A percentile compares a stretch with the other conserved stretches of the same genome.
Conservation (phyloP, 306 rosid genomes). For the Fragaria nilgerrensis region DNA sequence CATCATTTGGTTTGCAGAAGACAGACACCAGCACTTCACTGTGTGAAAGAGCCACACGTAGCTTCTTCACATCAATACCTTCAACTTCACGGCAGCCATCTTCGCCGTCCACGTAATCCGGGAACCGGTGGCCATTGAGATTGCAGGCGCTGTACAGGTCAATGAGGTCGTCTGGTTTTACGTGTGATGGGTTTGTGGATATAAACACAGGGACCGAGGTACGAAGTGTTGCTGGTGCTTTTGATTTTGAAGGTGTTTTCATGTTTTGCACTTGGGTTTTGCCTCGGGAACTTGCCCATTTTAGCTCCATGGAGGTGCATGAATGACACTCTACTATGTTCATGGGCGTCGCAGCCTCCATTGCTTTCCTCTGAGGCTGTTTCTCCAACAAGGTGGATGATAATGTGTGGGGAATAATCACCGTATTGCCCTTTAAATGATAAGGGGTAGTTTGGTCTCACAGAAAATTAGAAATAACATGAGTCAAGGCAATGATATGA, state of each 20-base stretch:
- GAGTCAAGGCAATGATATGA: background rate
- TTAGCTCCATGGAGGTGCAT: conserved; percentile 29
- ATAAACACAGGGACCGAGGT: conserved; percentile 51
- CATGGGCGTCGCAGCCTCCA: conserved; percentile 10
- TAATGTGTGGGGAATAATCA: background rate
- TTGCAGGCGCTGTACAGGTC: conserved; percentile 55
- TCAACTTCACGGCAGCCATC: conserved; percentile 26
- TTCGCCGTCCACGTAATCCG: conserved; percentile 19
- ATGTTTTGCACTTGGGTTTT: conserved; percentile 23
- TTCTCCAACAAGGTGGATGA: background rate
- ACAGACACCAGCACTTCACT: conserved; percentile 69
- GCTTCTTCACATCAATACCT: conserved; percentile 51
- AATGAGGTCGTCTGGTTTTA: conserved; percentile 45
- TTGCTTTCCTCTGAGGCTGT: background rate
- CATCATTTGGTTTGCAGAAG: conserved; percentile 52
- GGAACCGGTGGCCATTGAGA: conserved; percentile 48
- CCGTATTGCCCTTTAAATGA: conserved; percentile 10
- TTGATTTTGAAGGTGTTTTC: conserved; percentile 1
- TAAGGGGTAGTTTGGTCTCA: conserved; percentile 12
- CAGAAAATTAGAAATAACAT: no score
- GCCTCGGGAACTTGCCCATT: conserved; percentile 25
- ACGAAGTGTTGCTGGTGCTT: conserved; percentile 10
- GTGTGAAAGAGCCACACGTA: conserved; percentile 63
- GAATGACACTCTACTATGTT: background rate
- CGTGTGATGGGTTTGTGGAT: conserved; percentile 54